These are phyloP conservation scores for Cystofilobasidium macerans DNA, from an alignment of 768 basidiomycete genomes.

Conservation along the genomic window DNA sequence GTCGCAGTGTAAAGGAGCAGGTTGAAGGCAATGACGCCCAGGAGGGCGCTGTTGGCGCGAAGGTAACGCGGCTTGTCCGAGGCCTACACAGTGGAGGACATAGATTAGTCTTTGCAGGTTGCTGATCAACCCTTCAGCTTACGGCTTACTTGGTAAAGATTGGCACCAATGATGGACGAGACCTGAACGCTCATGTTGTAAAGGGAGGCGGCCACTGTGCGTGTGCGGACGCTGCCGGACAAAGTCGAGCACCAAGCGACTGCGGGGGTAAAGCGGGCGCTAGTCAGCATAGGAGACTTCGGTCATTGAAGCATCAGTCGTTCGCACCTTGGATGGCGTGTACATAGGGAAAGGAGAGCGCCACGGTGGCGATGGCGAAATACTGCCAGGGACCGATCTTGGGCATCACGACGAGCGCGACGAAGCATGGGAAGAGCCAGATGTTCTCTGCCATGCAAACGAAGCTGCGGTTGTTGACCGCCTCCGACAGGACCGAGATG, in stretches of 20 bases:
- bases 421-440: conserved; percentile 36
- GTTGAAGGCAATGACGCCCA: conserved; percentile 50
- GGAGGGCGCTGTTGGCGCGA: conserved; percentile 50
- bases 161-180: conserved; percentile 44
- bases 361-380: conserved; percentile 35
- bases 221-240: conserved; percentile 50
- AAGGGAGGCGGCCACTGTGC: conserved; percentile 40
- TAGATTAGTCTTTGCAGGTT: conserved; percentile 7
- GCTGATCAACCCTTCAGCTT: conserved; percentile 26
- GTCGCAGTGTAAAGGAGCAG: conserved; percentile 47
- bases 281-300: neutral
- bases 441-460: conserved; percentile 32
- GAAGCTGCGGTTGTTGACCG: conserved; percentile 28
- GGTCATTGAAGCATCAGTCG: conserved; percentile 31
- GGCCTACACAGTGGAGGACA: no score
- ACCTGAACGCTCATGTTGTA: conserved; percentile 31
- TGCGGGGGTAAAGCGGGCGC: neutral
- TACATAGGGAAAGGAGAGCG: conserved; percentile 36
- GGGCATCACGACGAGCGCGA: conserved; percentile 32
- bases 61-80: conserved; percentile 43
- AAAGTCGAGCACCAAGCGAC: conserved; percentile 37
- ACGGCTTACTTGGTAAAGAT: conserved; percentile 33
- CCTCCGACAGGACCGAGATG: neutral
- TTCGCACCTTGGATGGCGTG: conserved; percentile 37
- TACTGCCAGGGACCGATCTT: conserved; percentile 32